A percentile compares a stretch with the other conserved stretches of the same genome.
These are phyloP conservation scores for Russula foetens DNA, from an alignment of 768 basidiomycete species.

Conservation along the genomic window DNA sequence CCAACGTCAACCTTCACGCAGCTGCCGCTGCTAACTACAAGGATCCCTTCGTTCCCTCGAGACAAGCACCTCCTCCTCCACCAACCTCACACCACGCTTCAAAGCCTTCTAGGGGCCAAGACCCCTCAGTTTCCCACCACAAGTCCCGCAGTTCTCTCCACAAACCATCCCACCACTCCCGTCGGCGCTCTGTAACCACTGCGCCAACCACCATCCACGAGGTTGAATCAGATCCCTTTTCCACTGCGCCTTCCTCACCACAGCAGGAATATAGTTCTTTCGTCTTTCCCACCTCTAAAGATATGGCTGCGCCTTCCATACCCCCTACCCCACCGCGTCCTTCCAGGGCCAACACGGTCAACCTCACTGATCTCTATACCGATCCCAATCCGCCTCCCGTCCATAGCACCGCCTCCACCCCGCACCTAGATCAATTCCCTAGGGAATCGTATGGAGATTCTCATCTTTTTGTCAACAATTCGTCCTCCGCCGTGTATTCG, in stretches of 20 bases:
- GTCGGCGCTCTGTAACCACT: constrained; percentile 26
- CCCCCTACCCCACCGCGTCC: constrained; percentile 66
- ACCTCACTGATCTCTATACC: constrained; percentile 65
- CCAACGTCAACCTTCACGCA: constrained; percentile 49
- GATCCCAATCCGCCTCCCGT: constrained; percentile 32
- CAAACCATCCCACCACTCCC: constrained; percentile 29
- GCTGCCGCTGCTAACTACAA: constrained; percentile 37
- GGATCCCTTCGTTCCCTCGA: constrained; percentile 38
- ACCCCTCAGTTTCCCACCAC: constrained; percentile 23
- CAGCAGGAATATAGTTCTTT: constrained; percentile 16
- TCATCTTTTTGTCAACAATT: background rate
- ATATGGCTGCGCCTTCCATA: constrained; percentile 25
- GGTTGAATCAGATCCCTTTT: constrained; percentile 23
- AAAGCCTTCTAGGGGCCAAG: constrained; percentile 16
- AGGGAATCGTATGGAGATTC: constrained; percentile 1
- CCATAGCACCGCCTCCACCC: constrained; percentile 39
- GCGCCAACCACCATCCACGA: constrained; percentile 38
- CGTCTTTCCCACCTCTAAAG: constrained; percentile 25
- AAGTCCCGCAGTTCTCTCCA: constrained; percentile 24
- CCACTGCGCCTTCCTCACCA: constrained; percentile 28
- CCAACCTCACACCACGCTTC: constrained; percentile 24
- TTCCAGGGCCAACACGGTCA: constrained; percentile 79
- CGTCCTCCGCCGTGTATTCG: background rate
- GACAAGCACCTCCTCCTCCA: constrained; percentile 36
- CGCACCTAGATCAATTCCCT: constrained; percentile 29